phyloP scores from a whole-genome alignment of 208 protist genomes.

The Acanthamoeba divionensis region DNA sequence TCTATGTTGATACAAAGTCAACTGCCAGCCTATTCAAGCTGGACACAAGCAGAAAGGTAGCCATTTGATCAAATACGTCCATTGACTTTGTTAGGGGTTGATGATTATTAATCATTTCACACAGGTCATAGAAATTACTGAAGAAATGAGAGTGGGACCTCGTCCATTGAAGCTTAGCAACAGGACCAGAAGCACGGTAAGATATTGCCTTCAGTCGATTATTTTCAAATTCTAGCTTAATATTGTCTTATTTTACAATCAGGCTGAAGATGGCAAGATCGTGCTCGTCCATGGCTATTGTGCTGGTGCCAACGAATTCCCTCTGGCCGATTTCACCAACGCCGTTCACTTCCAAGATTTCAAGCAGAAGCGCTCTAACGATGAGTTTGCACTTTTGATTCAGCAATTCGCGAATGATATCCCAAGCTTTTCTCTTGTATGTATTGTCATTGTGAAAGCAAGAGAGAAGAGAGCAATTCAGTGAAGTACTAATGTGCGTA shows the following conservation, averaged over 20 bases:
- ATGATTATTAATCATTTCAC: neutral
- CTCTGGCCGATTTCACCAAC: constrained; percentile 26
- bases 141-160: constrained; percentile 8
- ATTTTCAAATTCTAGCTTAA: too few relatives aligned
- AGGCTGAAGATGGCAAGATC: too few relatives aligned
- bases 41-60: neutral
- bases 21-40: too few relatives aligned
- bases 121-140: too few relatives aligned
- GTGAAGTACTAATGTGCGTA: neutral
- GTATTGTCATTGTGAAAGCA: neutral
- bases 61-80: neutral
- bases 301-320: constrained; percentile 17
- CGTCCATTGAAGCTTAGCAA: neutral
- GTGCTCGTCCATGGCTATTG: constrained; percentile 62
- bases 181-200: too few relatives aligned
- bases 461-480: neutral
- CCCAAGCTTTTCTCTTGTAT: neutral
- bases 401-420: neutral
- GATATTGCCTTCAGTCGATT: too few relatives aligned
- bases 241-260: too few relatives aligned
- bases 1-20: neutral
- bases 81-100: neutral
- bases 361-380: constrained; percentile 24
- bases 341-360: constrained; percentile 21
- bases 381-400: constrained; percentile 55